phyloP scores from a whole-genome alignment of 306 rosid species.

The Potentilla sterilis region DNA sequence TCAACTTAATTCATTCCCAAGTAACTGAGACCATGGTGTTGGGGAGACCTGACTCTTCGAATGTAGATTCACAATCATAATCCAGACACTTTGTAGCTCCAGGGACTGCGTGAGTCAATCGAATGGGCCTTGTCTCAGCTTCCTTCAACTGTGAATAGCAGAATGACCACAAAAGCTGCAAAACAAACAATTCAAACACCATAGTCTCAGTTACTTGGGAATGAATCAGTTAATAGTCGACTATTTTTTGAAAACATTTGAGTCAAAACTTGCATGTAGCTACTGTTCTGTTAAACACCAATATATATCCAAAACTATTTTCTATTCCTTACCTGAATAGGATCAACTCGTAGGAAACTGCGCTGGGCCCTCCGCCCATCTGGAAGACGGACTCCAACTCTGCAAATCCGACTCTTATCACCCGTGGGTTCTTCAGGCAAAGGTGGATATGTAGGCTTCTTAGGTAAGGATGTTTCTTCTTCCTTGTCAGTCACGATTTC shows the following conservation, averaged over 20 bases:
- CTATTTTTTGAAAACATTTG: neutral
- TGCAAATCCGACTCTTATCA: slow-evolving; percentile 68
- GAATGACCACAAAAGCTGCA: slow-evolving; percentile 96
- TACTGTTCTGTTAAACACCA: neutral
- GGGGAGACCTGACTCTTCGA: slow-evolving; percentile 83
- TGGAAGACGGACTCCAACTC: slow-evolving; percentile 90
- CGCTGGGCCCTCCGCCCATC: slow-evolving; percentile 86
- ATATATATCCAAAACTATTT: neutral
- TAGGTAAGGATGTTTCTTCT: slow-evolving; percentile 39
- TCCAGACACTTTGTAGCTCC: slow-evolving; percentile 71
- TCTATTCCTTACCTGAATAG: slow-evolving; percentile 59
- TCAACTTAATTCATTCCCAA: slow-evolving; percentile 70
- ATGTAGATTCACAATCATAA: slow-evolving; percentile 51
- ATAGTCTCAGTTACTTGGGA: too few species aligned
- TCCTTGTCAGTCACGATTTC: slow-evolving; percentile 31
- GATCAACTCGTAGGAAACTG: slow-evolving; percentile 66
- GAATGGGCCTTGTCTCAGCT: slow-evolving; percentile 58
- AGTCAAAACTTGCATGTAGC: neutral
- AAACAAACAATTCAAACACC: slow-evolving; percentile 13
- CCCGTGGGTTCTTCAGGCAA: slow-evolving; percentile 88
- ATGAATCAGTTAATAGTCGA: too few species aligned
- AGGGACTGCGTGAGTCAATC: slow-evolving; percentile 81
- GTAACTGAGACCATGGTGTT: slow-evolving; percentile 92
- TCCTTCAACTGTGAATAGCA: slow-evolving; percentile 59
- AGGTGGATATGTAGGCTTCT: slow-evolving; percentile 59